Evolutionary conservation across 1,284 basidiomycete genomes (phyloP).

Genomic region (Tetrapyrgos nigripes): DNA sequence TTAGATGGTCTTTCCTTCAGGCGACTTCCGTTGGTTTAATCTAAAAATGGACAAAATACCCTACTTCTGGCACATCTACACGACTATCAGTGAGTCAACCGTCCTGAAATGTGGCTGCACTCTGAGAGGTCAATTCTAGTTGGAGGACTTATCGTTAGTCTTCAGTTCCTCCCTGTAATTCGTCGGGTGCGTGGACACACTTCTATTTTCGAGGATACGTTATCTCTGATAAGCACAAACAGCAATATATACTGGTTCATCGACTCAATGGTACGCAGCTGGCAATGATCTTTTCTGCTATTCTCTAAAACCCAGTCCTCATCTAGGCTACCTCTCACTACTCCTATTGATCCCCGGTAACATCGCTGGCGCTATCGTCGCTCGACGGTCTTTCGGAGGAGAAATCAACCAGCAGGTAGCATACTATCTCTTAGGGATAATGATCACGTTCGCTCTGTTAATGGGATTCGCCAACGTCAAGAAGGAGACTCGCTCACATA

Average conservation of each 20-base stretch:
- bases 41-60: conserved; percentile 24
- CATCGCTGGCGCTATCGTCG: conserved; percentile 27
- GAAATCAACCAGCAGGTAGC: conserved; percentile 31
- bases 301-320: background rate
- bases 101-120: background rate
- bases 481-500: conserved; percentile 28
- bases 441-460: conserved; percentile 23
- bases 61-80: conserved; percentile 32
- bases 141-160: conserved; percentile 25
- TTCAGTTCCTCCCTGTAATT: conserved; percentile 33
- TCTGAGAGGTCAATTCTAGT: conserved; percentile 20
- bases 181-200: conserved; percentile 24
- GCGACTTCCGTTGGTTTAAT: conserved; percentile 34
- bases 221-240: background rate
- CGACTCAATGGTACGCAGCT: conserved; percentile 25
- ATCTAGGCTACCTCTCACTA: conserved; percentile 15
- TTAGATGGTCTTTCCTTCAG: conserved; percentile 11
- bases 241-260: conserved; percentile 27
- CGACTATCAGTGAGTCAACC: conserved; percentile 25
- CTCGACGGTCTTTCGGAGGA: conserved; percentile 28
- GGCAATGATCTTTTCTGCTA: background rate
- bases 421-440: conserved; percentile 28
- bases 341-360: conserved; percentile 25
- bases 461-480: conserved; percentile 29
- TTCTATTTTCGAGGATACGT: background rate